A percentile compares a stretch with the other conserved stretches of the same genome.
Evolutionary conservation across 257 asterid species (phyloP).

Genomic region (Forsythia suspensa): DNA sequence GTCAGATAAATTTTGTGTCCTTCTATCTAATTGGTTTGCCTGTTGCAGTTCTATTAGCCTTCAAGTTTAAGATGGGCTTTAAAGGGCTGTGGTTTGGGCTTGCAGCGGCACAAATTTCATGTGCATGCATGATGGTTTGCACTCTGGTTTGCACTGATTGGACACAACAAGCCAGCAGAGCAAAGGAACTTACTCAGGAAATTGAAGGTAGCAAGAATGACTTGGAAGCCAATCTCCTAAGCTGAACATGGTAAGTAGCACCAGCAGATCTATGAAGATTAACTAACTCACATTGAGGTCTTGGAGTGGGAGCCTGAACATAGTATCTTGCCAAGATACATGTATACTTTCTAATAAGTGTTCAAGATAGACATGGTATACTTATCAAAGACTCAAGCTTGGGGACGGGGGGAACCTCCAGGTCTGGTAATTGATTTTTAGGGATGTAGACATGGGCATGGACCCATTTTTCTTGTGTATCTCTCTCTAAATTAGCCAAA

Average conservation of each 20-base stretch:
- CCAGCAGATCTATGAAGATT: constrained; percentile 7
- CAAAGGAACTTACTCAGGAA: constrained; percentile 43
- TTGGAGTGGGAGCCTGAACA: neutral
- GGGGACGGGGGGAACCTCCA: neutral
- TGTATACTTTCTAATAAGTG: neutral
- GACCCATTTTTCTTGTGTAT: constrained; percentile 13
- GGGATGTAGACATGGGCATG: constrained; percentile 7
- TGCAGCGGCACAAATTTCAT: constrained; percentile 55
- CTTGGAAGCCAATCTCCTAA: constrained; percentile 41
- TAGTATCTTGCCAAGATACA: neutral
- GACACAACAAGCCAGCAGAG: constrained; percentile 49
- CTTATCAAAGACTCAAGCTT: neutral
- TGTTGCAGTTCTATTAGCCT: constrained; percentile 41
- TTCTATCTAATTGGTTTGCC: constrained; percentile 57
- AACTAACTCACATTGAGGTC: constrained; percentile 6
- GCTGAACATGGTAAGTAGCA: constrained; percentile 22
- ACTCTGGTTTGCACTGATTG: constrained; percentile 48
- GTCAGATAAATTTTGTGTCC: constrained; percentile 39
- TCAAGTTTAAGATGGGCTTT: constrained; percentile 44
- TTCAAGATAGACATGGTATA: neutral
- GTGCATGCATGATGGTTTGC: constrained; percentile 51
- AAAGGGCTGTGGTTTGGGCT: constrained; percentile 58
- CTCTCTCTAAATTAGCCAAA: neutral
- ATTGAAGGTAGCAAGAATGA: constrained; percentile 28
- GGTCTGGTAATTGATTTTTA: too few species aligned